phyloP scores from a whole-genome alignment of 495 filamentous ascomycete genomes.

The Tuber magnatum region DNA sequence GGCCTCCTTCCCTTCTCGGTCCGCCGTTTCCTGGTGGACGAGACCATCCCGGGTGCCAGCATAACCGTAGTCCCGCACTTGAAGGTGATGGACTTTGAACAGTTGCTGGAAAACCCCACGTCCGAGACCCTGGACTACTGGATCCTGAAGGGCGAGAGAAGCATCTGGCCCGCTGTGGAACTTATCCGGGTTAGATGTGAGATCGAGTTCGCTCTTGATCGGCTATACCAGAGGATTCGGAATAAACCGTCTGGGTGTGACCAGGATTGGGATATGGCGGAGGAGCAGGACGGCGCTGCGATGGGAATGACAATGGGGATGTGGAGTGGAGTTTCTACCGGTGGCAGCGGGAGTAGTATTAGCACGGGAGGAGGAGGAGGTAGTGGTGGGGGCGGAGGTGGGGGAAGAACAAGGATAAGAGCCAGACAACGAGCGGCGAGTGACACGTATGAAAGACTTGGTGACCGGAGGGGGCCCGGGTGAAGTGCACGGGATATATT shows the following conservation, averaged over 20 bases:
- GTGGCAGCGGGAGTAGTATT: background rate
- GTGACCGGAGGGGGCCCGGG: slow-evolving; percentile 20
- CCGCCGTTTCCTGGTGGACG: slow-evolving; percentile 76
- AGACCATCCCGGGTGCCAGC: slow-evolving; percentile 72
- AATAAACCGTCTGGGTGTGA: slow-evolving; percentile 45
- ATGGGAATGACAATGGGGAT: background rate
- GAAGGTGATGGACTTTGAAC: slow-evolving; percentile 59
- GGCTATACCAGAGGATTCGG: slow-evolving; percentile 71
- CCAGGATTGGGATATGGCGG: background rate
- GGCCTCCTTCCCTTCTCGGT: slow-evolving; percentile 61
- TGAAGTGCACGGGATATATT: background rate
- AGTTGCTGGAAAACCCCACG: slow-evolving; percentile 73
- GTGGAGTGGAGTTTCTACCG: background rate
- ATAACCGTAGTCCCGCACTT: slow-evolving; percentile 79
- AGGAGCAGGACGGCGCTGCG: background rate
- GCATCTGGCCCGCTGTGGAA: slow-evolving; percentile 85
- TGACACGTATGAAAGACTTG: slow-evolving; percentile 20
- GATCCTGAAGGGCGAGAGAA: slow-evolving; percentile 75
- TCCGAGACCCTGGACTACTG: slow-evolving; percentile 70
- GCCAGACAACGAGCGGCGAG: slow-evolving; percentile 36
- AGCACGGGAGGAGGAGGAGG: slow-evolving; percentile 37
- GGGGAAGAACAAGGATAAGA: slow-evolving; percentile 13
- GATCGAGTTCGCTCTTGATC: slow-evolving; percentile 78
- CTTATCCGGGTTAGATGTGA: slow-evolving; percentile 77
- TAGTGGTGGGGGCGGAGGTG: slow-evolving; percentile 33